Evolutionary conservation across 331 rosid genomes (phyloP).

Genomic region (Malus hybrid): DNA sequence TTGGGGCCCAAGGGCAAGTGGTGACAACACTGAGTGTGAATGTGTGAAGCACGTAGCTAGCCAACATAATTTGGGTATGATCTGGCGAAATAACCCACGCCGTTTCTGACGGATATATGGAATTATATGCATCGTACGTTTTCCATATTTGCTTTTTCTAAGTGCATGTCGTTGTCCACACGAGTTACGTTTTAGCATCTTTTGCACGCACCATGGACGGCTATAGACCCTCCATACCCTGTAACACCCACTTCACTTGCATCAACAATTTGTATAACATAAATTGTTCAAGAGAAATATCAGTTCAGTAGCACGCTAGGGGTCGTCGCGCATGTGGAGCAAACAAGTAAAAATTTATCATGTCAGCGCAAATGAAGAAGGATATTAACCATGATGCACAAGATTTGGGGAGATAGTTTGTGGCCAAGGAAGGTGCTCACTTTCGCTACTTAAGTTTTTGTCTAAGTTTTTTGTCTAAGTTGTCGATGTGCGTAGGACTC

Average conservation of each 20-base stretch:
- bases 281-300: neutral
- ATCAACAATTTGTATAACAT: neutral
- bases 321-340: neutral
- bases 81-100: neutral
- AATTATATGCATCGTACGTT: neutral
- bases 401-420: too few species aligned
- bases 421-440: too few species aligned
- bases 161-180: neutral
- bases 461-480: too few species aligned
- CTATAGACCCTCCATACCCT: neutral
- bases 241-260: neutral
- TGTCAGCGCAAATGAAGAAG: too few species aligned
- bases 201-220: neutral
- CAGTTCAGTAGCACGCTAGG: neutral
- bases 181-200: too few species aligned
- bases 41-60: neutral
- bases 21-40: neutral
- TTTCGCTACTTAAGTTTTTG: too few species aligned
- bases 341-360: too few species aligned
- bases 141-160: neutral
- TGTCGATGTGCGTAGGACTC: too few species aligned
- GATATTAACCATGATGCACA: neutral
- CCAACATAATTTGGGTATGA: neutral
- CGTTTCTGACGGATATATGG: neutral
- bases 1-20: neutral